Evolutionary conservation across 106 monocot genomes (phyloP).

Genomic region (Ottelia alismoides): DNA sequence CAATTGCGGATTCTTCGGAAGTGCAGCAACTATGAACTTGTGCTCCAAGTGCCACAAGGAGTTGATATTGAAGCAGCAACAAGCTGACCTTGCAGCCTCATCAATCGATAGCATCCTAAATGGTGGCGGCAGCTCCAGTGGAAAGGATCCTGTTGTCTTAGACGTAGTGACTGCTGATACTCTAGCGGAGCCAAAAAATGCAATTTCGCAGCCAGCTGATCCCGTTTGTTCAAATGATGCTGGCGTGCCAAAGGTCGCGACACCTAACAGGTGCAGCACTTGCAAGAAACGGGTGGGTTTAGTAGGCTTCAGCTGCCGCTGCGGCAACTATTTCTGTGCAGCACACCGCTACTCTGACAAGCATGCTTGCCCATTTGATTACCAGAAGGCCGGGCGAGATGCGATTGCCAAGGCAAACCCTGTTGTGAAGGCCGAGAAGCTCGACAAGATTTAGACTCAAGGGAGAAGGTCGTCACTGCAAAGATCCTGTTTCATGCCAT

Average conservation of each 20-base stretch:
- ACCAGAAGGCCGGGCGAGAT: constrained; percentile 12
- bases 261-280: constrained; percentile 19
- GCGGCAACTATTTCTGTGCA: constrained; percentile 21
- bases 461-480: too few relatives aligned
- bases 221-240: constrained; percentile 1
- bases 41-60: constrained; percentile 63
- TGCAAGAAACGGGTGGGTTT: constrained; percentile 26
- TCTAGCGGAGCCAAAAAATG: constrained; percentile 14
- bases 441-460: constrained; percentile 34
- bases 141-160: constrained; percentile 1
- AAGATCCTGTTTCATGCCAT: not conserved
- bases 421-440: constrained; percentile 29
- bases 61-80: constrained; percentile 25
- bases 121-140: constrained; percentile 11
- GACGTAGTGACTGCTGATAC: not conserved
- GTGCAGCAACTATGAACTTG: constrained; percentile 44
- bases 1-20: constrained; percentile 55
- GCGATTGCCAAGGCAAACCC: constrained; percentile 30
- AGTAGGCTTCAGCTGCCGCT: constrained; percentile 27
- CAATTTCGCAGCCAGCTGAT: constrained; percentile 9
- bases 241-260: constrained; percentile 7
- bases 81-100: constrained; percentile 19
- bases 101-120: constrained; percentile 27
- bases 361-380: constrained; percentile 30
- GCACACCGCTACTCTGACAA: constrained; percentile 31